Base-by-base conservation (phyloP, 2,329 filamentous ascomycete genomes). In the Calonectria hawksworthii region DNA sequence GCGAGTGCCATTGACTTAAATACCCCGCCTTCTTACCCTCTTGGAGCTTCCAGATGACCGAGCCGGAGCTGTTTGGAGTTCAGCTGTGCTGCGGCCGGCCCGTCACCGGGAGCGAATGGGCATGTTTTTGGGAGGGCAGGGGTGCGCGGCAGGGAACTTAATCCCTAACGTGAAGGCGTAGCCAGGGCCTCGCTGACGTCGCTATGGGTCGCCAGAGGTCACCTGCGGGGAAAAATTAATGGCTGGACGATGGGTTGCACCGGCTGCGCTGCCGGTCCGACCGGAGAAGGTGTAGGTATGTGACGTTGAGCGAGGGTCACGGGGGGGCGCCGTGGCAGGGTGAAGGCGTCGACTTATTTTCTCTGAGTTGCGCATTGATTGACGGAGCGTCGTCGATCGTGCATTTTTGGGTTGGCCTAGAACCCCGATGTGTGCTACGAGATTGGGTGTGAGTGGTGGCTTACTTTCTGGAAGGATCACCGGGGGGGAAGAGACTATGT, bases 271-370 rank as follows among this genome's bases (percentile, higher is more conserved):
- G 68, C 68, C 68, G 68, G 68, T 70, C 68, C 56, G 59, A 70
- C 68, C 68, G 68, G 68, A 64, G 68, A 54, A 65, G 68, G 68
- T 70, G 68, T 70, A 65, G 56, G 68, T 70, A 70, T 70, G 68
- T 70, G 68, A 70, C 68, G 68, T 44, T 70, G 47, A 30, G 56
- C n/a, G 9, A n/a, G 18, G 59, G 68, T 70, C 68, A 70, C 64
- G 68, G 44, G 68, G 68, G 52, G 47, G 56, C 41, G 32, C 28
- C 21, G 56, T 32, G 41, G 36, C 30, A 21, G 54, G 34, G 47
- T 52, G 44, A 54, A 47, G 47, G 61, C 41, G 38, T 65, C 61
- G 38, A 65, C 21, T 47, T 23, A 64, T 47, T 65, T 50, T 10
- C 14, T 2, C 54, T 59, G 23, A 8, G 56, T 28, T 41, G 34